These are phyloP conservation scores for Puccinia sorghi DNA, from an alignment of 1,284 basidiomycete species.

Conservation along the genomic window DNA sequence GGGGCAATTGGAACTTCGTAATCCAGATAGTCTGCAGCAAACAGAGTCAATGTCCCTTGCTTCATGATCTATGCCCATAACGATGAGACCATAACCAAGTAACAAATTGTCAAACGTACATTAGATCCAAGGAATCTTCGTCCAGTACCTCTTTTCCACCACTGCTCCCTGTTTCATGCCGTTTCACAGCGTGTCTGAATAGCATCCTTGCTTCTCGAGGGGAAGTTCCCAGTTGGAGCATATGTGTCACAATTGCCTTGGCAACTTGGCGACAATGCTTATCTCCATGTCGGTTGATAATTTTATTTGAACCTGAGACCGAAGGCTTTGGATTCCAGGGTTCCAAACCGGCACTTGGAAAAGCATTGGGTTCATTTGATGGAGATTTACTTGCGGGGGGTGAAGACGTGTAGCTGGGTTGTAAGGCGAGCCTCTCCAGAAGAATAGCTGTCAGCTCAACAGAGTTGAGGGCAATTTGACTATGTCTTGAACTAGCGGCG, in stretches of 20 bases:
- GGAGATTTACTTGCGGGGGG: neutral
- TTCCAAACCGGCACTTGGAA: constrained; percentile 38
- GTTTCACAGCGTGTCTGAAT: constrained; percentile 27
- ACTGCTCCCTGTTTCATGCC: constrained; percentile 3
- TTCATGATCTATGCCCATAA: neutral
- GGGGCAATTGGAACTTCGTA: constrained; percentile 40
- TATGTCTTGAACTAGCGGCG: constrained; percentile 31
- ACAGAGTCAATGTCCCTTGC: constrained; percentile 4
- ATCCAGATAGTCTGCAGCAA: constrained; percentile 37
- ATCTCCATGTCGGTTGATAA: constrained; percentile 10
- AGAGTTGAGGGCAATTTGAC: constrained; percentile 46
- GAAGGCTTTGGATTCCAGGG: constrained; percentile 32
- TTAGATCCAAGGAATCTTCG: constrained; percentile 39
- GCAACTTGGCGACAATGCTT: constrained; percentile 28
- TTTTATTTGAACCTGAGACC: neutral
- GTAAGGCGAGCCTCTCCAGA: constrained; percentile 24
- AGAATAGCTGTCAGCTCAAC: constrained; percentile 35
- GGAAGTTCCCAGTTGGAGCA: constrained; percentile 39
- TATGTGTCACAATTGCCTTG: constrained; percentile 30
- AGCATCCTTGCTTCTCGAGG: constrained; percentile 42
- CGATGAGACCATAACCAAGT: neutral
- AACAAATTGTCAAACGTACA: constrained; percentile 14
- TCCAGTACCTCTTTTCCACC: constrained; percentile 19
- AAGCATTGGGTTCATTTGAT: neutral
- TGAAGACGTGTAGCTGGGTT: neutral